phyloP scores from a whole-genome alignment of 352 stramenopile genomes.

The Phytophthora tubulina region DNA sequence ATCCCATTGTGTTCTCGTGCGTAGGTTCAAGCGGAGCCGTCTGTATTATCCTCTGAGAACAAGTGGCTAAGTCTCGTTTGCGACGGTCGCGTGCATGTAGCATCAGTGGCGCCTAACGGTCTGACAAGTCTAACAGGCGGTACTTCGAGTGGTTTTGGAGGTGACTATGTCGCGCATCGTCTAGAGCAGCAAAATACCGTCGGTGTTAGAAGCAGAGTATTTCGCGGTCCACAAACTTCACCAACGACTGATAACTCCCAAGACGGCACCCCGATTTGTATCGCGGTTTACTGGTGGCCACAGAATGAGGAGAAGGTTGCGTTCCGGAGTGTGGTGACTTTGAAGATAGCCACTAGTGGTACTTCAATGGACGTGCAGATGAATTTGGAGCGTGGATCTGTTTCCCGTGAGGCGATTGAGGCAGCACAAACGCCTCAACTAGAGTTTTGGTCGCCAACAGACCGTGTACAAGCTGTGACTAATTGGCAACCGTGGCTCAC shows the following conservation, averaged over 20 bases:
- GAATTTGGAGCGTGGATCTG: conserved; percentile 28
- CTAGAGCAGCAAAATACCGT: background rate
- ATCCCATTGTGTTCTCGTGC: background rate
- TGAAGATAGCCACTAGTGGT: conserved; percentile 16
- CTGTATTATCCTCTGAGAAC: conserved; percentile 28
- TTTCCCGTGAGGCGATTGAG: conserved; percentile 5
- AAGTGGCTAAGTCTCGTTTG: conserved; percentile 52
- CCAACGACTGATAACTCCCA: background rate
- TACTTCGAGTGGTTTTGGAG: conserved; percentile 25
- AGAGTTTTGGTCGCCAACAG: conserved; percentile 30
- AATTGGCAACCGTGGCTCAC: conserved; percentile 28
- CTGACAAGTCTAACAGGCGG: conserved; percentile 37
- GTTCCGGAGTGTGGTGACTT: conserved; percentile 23
- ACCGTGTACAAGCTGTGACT: conserved; percentile 30
- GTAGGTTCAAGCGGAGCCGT: conserved; percentile 43
- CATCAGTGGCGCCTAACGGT: conserved; percentile 30
- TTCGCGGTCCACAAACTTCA: too few species aligned
- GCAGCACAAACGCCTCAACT: conserved; percentile 17
- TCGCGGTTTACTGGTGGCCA: conserved; percentile 43
- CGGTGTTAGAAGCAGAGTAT: background rate
- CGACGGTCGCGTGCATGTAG: conserved; percentile 36
- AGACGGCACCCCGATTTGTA: conserved; percentile 10
- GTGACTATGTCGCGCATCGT: conserved; percentile 37
- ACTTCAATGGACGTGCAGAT: conserved; percentile 27
- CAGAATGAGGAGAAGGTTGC: background rate